Evolutionary conservation across 352 stramenopile genomes (phyloP).

Genomic region (Aphanomyces euteiches): DNA sequence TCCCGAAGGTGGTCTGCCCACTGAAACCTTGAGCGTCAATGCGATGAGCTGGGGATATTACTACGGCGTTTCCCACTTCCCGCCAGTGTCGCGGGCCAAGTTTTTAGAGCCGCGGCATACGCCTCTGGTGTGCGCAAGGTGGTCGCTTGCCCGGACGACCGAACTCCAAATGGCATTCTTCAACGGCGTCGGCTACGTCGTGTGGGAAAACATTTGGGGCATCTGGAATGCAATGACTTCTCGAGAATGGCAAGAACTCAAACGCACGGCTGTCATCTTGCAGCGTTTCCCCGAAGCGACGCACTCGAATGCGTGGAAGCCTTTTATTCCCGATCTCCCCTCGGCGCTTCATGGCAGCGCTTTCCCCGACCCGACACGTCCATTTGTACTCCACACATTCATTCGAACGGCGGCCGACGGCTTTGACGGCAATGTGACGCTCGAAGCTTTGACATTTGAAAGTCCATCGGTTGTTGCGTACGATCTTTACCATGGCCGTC

Average conservation of each 20-base stretch:
- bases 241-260: slow-evolving; percentile 59
- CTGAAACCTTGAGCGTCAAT: slow-evolving; percentile 59
- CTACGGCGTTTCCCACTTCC: slow-evolving; percentile 59
- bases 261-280: slow-evolving; percentile 61
- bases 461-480: slow-evolving; percentile 37
- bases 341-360: slow-evolving; percentile 34
- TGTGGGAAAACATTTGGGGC: slow-evolving; percentile 88
- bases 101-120: slow-evolving; percentile 79
- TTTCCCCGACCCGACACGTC: slow-evolving; percentile 38
- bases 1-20: slow-evolving; percentile 65
- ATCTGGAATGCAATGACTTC: slow-evolving; percentile 80
- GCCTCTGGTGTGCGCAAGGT: slow-evolving; percentile 76
- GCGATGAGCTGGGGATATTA: slow-evolving; percentile 83
- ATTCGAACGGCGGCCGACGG: slow-evolving; percentile 45
- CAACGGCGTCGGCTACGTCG: slow-evolving; percentile 80
- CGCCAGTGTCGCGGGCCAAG: slow-evolving; percentile 63
- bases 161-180: slow-evolving; percentile 77
- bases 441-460: not conserved
- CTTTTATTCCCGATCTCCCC: slow-evolving; percentile 34
- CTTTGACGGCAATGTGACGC: slow-evolving; percentile 6
- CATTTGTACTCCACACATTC: slow-evolving; percentile 53
- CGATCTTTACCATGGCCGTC: slow-evolving; percentile 59
- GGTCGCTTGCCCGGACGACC: slow-evolving; percentile 62
- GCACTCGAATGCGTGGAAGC: slow-evolving; percentile 47
- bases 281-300: slow-evolving; percentile 52